Base-by-base conservation (phyloP, 2,329 filamentous ascomycete species). In the Aspergillus transmontanensis region DNA sequence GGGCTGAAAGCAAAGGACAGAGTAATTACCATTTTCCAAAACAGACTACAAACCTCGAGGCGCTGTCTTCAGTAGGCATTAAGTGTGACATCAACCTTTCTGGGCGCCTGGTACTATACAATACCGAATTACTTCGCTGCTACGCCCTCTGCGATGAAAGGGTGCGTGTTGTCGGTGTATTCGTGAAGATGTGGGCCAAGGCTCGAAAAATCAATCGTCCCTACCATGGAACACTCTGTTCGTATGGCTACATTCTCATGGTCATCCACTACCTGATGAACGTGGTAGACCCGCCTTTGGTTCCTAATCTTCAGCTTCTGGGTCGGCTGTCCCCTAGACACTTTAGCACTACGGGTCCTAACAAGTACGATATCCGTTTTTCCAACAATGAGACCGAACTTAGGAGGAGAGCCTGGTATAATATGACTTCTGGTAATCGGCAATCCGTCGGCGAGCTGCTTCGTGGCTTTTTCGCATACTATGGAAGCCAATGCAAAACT, bases 371-470 rank as follows among this genome's bases (percentile, higher is more conserved):
- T 39, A 12, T 32, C 23, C 32, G 11, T 26, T 39, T 96, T 76
- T 94, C 91, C 89, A 84, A 89, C 23, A 86, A 93, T 68, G 90
- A 94, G 73, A 79, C 83, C 6, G 87, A 89, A 66, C 94, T 96
- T 57, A 76, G 83, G 46, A 78, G 81, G 6, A 83, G 91, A 1
- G 87, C 90, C 6, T 58, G 26, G n/a, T 36, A 55, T 39, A 55
- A 55, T 55, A 39, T 16, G n/a, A 16, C 19, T 11, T 55, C 21
- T 39, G 51, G 51, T 26, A 55, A 55, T 55, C 51, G n/a, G 14
- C 51, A 55, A 39, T 23, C 51, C 21, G 32, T 39, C 14, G 51
- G 51, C 14, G 32, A 55, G n/a, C 32, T 55, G 21, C n/a, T 55
- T 26, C n/a, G 32, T 26, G 51, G 51, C n/a, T 39, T 55, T 39